phyloP scores from a whole-genome alignment of 768 basidiomycete species.

The Russula virescens region DNA sequence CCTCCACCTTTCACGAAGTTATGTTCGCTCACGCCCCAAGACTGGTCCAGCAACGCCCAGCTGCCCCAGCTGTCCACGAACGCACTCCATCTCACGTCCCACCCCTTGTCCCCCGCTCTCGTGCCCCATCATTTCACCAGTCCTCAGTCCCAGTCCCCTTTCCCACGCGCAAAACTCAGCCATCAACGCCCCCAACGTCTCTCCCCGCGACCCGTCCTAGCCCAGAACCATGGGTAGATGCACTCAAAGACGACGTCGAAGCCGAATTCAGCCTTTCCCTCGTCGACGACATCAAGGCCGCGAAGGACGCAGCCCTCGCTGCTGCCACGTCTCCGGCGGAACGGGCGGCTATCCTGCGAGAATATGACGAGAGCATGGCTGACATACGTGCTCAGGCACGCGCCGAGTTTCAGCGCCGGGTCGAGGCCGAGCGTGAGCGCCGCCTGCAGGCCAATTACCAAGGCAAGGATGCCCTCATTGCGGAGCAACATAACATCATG shows the following conservation, averaged over 20 bases:
- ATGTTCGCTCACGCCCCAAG: slow-evolving; percentile 19
- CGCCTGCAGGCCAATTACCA: slow-evolving; percentile 14
- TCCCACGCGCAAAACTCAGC: slow-evolving; percentile 17
- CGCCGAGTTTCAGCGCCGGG: slow-evolving; percentile 18
- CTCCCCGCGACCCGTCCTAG: background rate
- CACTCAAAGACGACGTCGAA: slow-evolving; percentile 21
- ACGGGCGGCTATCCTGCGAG: slow-evolving; percentile 10
- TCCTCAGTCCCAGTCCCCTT: background rate
- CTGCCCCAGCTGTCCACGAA: slow-evolving; percentile 1
- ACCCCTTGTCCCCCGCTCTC: slow-evolving; percentile 3
- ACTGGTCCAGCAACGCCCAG: slow-evolving; percentile 17
- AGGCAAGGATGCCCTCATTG: slow-evolving; percentile 19
- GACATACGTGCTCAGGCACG: slow-evolving; percentile 19
- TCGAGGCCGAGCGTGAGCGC: slow-evolving; percentile 20
- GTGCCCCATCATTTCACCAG: slow-evolving; percentile 10
- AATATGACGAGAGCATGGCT: slow-evolving; percentile 17
- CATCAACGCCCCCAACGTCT: background rate
- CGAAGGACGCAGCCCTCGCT: slow-evolving; percentile 8
- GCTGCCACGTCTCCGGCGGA: slow-evolving; percentile 7
- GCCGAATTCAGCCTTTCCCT: slow-evolving; percentile 16
- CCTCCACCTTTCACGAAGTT: background rate
- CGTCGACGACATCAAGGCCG: slow-evolving; percentile 18
- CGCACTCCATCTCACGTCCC: slow-evolving; percentile 9
- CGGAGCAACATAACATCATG: slow-evolving; percentile 19
- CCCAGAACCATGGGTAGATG: slow-evolving; percentile 20